Percentiles rank a stretch among this genome's conserved stretches.
Evolutionary conservation across 2,329 filamentous ascomycete species (phyloP).

Genomic region (Aspergillus vadensis): DNA sequence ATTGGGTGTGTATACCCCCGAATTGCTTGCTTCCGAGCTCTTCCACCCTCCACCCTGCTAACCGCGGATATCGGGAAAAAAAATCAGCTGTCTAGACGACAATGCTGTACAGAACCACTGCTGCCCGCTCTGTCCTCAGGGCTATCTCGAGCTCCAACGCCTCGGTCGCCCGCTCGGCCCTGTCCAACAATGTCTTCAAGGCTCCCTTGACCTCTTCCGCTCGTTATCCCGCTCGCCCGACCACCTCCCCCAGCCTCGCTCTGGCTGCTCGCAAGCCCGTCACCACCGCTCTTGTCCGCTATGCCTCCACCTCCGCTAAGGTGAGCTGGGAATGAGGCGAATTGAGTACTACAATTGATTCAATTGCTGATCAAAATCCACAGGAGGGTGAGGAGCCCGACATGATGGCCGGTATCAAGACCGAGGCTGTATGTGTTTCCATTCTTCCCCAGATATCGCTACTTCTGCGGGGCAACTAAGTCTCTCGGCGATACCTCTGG

Average conservation of each 20-base stretch:
- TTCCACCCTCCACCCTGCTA: conserved; percentile 33
- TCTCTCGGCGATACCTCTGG: neutral
- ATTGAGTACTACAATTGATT: conserved; percentile 34
- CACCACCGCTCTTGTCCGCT: conserved; percentile 52
- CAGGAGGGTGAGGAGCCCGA: conserved; percentile 48
- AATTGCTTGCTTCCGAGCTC: conserved; percentile 32
- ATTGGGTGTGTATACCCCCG: conserved; percentile 34
- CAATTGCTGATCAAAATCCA: conserved; percentile 51
- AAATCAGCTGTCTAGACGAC: conserved; percentile 37
- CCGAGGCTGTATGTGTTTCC: conserved; percentile 58
- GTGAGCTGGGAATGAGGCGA: conserved; percentile 44
- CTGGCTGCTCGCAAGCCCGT: conserved; percentile 49
- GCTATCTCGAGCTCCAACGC: conserved; percentile 47
- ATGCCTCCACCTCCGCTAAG: conserved; percentile 47
- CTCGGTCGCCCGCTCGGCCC: conserved; percentile 44
- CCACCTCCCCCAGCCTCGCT: conserved; percentile 43
- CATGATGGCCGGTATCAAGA: conserved; percentile 55
- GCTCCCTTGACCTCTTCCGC: conserved; percentile 48
- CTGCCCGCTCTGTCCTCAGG: conserved; percentile 48
- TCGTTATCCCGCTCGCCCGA: conserved; percentile 39
- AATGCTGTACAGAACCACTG: conserved; percentile 51
- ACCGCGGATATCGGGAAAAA: conserved; percentile 28
- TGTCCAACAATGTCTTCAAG: conserved; percentile 46
- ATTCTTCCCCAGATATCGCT: conserved; percentile 10
- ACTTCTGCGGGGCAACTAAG: neutral